Conservation (phyloP, 208 protist genomes). For the Tritrichomonas foetus region DNA sequence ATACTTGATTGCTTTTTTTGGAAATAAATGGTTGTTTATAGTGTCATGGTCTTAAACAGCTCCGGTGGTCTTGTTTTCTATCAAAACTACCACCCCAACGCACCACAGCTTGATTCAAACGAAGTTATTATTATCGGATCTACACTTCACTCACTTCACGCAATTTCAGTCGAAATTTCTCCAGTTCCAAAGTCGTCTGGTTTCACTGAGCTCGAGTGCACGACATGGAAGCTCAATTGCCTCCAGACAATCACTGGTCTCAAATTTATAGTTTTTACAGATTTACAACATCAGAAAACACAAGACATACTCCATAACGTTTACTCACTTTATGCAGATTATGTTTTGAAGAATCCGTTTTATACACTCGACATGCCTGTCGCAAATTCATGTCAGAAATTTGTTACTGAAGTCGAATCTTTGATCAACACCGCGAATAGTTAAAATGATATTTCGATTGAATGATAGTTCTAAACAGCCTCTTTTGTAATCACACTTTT, state of each 20-base stretch:
- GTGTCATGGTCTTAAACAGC: background rate
- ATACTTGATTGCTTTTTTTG: background rate
- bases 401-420: slow-evolving; percentile 14
- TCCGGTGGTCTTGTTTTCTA: slow-evolving; percentile 20
- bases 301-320: background rate
- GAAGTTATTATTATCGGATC: slow-evolving; percentile 39
- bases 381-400: slow-evolving; percentile 40
- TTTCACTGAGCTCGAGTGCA: background rate
- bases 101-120: background rate
- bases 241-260: slow-evolving; percentile 33
- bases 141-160: slow-evolving; percentile 33
- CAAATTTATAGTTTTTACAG: slow-evolving; percentile 34
- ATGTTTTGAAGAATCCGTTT: slow-evolving; percentile 29
- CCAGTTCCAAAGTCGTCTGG: slow-evolving; percentile 28
- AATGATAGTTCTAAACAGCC: too few species aligned
- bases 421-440: too few species aligned
- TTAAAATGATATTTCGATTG: too few species aligned
- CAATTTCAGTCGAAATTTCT: slow-evolving; percentile 27
- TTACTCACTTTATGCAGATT: slow-evolving; percentile 16
- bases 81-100: background rate
- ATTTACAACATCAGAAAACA: background rate
- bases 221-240: background rate
- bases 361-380: slow-evolving; percentile 33
- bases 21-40: background rate
- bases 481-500: too few species aligned